Evolutionary conservation across 805 yeast genomes (phyloP).

Genomic region (Ascoidea tarda): DNA sequence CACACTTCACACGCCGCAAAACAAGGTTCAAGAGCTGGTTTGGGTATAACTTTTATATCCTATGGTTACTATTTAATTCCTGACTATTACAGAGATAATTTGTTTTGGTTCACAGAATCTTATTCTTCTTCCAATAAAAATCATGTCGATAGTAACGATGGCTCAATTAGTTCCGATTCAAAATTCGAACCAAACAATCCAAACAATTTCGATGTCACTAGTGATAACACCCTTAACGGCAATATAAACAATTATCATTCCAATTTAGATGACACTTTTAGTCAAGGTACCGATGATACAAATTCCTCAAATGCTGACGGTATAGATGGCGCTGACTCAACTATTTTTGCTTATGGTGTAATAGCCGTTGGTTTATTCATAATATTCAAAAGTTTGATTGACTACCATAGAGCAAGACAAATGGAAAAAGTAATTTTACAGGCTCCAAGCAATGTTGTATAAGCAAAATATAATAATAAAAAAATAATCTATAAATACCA

Average conservation of each 20-base stretch:
- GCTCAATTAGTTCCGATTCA: slow-evolving; percentile 10
- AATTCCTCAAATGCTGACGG: slow-evolving; percentile 7
- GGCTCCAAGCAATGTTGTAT: slow-evolving; percentile 19
- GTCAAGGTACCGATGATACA: slow-evolving; percentile 2
- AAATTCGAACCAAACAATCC: slow-evolving; percentile 47
- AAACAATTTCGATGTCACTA: slow-evolving; percentile 33
- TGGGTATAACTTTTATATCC: slow-evolving; percentile 71
- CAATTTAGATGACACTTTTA: slow-evolving; percentile 6
- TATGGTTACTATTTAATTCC: slow-evolving; percentile 51
- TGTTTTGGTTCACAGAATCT: slow-evolving; percentile 10
- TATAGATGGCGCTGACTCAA: slow-evolving; percentile 1
- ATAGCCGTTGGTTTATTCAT: slow-evolving; percentile 49
- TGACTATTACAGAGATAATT: slow-evolving; percentile 14
- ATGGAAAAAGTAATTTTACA: slow-evolving; percentile 52
- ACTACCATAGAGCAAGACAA: slow-evolving; percentile 61
- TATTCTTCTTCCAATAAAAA: slow-evolving; percentile 11
- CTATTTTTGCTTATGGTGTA: slow-evolving; percentile 10
- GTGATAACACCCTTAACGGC: slow-evolving; percentile 13
- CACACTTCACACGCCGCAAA: slow-evolving; percentile 97
- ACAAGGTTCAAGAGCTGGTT: slow-evolving; percentile 86
- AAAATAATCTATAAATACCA: no score
- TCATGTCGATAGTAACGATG: slow-evolving; percentile 9
- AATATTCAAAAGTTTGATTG: slow-evolving; percentile 50
- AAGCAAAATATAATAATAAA: background rate
- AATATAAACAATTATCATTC: slow-evolving; percentile 15